phyloP scores from a whole-genome alignment of 169 alveolate species.

The Cryptosporidium sp. region DNA sequence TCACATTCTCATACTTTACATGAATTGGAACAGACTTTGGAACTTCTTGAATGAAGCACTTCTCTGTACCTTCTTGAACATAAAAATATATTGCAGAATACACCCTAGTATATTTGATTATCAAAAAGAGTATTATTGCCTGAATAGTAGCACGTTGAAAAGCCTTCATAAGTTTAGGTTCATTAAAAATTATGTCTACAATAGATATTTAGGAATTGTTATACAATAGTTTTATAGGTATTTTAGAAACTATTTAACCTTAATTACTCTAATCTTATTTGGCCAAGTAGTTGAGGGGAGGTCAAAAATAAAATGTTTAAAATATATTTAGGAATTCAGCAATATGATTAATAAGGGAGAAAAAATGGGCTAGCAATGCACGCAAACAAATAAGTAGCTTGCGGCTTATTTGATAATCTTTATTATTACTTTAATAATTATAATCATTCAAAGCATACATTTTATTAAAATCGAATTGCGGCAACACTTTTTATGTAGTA shows the following conservation, averaged over 20 bases:
- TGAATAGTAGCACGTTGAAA: background rate
- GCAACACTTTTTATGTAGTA: background rate
- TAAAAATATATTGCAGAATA: conserved; percentile 72
- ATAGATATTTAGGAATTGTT: background rate
- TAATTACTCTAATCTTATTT: background rate
- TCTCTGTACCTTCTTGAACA: conserved; percentile 79
- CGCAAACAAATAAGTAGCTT: background rate
- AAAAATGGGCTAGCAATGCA: background rate
- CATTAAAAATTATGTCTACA: background rate
- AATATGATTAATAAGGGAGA: background rate
- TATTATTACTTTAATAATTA: no score
- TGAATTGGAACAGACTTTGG: conserved; percentile 77
- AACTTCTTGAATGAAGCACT: conserved; percentile 80
- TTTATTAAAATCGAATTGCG: background rate
- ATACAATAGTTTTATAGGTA: background rate
- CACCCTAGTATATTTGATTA: background rate
- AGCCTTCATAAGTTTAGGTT: background rate
- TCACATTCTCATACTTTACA: conserved; percentile 77
- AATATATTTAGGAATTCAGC: background rate
- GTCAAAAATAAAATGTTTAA: background rate
- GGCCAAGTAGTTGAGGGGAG: conserved; percentile 14
- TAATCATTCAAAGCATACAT: no score
- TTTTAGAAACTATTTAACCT: background rate
- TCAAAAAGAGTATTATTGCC: background rate
- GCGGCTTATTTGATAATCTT: background rate